phyloP scores from a whole-genome alignment of 352 stramenopile species.

The Phytophthora uliginosa region DNA sequence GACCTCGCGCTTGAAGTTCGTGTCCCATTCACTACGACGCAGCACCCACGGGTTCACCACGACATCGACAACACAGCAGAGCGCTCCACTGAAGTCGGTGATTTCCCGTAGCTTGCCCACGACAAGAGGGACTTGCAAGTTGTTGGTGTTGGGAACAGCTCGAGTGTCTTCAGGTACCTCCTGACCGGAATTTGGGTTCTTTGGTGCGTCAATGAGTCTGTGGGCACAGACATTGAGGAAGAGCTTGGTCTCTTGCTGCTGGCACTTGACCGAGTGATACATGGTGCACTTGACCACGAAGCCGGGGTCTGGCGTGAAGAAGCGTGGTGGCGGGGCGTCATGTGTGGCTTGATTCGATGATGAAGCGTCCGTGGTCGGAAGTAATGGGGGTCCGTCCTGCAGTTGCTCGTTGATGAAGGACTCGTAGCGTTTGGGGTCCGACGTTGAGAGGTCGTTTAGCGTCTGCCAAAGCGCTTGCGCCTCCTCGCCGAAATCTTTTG shows the following conservation, averaged over 20 bases:
- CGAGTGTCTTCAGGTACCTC: slow-evolving; percentile 71
- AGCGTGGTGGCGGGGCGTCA: slow-evolving; percentile 32
- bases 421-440: slow-evolving; percentile 79
- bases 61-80: slow-evolving; percentile 68
- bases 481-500: slow-evolving; percentile 73
- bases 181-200: slow-evolving; percentile 77
- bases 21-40: slow-evolving; percentile 76
- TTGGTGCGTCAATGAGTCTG: slow-evolving; percentile 74
- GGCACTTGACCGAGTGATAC: slow-evolving; percentile 62
- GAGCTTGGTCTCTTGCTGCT: slow-evolving; percentile 65
- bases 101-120: slow-evolving; percentile 42
- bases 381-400: slow-evolving; percentile 61
- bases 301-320: slow-evolving; percentile 74
- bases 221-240: slow-evolving; percentile 80
- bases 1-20: slow-evolving; percentile 84
- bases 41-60: slow-evolving; percentile 87
- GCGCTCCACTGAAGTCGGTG: slow-evolving; percentile 32
- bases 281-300: slow-evolving; percentile 86
- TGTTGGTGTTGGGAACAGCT: slow-evolving; percentile 76
- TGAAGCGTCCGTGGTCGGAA: slow-evolving; percentile 13
- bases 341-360: slow-evolving; percentile 10
- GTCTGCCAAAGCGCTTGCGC: slow-evolving; percentile 78
- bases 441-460: slow-evolving; percentile 77
- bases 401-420: slow-evolving; percentile 88
- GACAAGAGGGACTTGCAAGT: slow-evolving; percentile 81